A percentile compares a stretch with the other conserved stretches of the same genome.
Evolutionary conservation across 2,329 filamentous ascomycete species (phyloP).

Genomic region (Aureobasidium sp.): DNA sequence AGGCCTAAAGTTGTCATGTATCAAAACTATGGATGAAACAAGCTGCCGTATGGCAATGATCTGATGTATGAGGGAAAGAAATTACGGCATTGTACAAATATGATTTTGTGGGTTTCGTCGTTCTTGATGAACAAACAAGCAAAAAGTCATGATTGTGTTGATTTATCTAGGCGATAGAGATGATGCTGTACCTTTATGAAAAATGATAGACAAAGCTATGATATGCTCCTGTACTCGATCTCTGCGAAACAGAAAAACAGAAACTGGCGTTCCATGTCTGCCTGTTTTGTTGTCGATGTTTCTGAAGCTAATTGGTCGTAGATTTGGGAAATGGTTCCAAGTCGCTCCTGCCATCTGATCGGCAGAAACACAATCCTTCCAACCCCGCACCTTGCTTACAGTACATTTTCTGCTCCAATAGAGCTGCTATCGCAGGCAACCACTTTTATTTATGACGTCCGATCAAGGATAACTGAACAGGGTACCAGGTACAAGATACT

Average conservation of each 20-base stretch:
- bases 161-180: neutral
- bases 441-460: neutral
- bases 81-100: constrained; percentile 3
- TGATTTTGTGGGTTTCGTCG: neutral
- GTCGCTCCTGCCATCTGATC: neutral
- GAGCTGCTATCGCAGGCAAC: neutral
- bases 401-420: neutral
- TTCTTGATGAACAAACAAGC: neutral
- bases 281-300: neutral
- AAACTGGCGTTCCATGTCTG: neutral
- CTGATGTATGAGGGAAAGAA: neutral
- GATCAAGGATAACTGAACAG: neutral
- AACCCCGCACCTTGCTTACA: neutral
- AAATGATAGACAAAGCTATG: neutral
- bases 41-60: neutral
- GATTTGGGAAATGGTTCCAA: neutral
- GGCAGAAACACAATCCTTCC: neutral
- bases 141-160: constrained; percentile 3
- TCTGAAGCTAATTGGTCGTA: too few species aligned
- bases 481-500: neutral
- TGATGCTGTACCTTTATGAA: neutral
- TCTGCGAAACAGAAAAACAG: neutral
- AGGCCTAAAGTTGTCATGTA: constrained; percentile 10
- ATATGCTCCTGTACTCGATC: neutral
- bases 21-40: neutral